phyloP scores from a whole-genome alignment of 129 eudicot genomes.

The Ambrosia artemisiifolia region DNA sequence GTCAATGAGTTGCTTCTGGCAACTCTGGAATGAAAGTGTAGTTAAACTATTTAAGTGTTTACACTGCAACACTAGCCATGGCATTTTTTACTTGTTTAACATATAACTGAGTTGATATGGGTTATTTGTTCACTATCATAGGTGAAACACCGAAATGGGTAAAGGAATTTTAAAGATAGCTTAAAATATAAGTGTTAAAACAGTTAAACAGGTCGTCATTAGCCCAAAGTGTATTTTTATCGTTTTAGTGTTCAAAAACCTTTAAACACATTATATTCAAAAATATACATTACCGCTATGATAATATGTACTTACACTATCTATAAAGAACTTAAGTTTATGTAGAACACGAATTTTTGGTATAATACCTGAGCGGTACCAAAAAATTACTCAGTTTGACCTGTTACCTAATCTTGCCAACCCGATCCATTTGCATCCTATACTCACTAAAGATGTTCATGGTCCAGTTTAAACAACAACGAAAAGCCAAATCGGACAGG shows the following conservation, averaged over 20 bases:
- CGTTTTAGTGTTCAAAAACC: not conserved
- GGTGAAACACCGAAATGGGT: not conserved
- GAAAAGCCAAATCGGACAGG: no score
- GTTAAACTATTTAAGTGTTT: not conserved
- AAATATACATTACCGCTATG: not conserved
- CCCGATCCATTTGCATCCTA: not conserved
- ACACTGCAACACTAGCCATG: not conserved
- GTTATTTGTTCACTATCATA: not conserved
- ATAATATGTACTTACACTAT: not conserved
- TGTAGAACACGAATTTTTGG: not conserved
- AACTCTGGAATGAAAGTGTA: not conserved
- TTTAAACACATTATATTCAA: not conserved
- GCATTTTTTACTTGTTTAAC: not conserved
- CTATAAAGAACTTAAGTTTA: not conserved
- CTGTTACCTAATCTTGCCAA: not conserved
- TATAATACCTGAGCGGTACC: not conserved
- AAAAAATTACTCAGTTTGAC: not conserved
- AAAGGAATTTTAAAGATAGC: not conserved
- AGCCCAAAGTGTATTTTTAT: not conserved
- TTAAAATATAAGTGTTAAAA: not conserved
- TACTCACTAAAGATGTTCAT: not conserved
- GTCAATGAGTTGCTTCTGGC: not conserved
- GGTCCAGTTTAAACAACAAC: no score
- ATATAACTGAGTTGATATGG: not conserved
- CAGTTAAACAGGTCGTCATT: not conserved